Base-by-base conservation (phyloP, 2,329 filamentous ascomycete genomes). In the Aspergillus alliaceus region DNA sequence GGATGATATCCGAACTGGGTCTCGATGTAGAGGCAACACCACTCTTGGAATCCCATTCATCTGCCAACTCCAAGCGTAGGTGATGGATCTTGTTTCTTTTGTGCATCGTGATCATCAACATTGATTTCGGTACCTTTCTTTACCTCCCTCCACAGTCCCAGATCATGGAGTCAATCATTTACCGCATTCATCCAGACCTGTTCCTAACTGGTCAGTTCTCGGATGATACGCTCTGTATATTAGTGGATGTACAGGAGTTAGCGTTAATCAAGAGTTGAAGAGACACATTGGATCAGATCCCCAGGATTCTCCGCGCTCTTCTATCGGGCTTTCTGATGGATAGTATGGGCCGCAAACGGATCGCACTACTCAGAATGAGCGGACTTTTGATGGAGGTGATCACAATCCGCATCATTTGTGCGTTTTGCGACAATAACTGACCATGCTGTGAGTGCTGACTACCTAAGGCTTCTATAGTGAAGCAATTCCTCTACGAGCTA, bases 261-360 rank as follows among this genome's bases (percentile, higher is more conserved):
- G 57, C 59, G 12, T 32, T 61, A 4, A 29, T 61, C 32, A 57
- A 46, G 31, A 57, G 57, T 12, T 61, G 59, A 57, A 57, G 49
- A 31, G 52, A 51, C 14, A 59, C 54, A 6, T 54, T 61, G 9
- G 44, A 55, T 18, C 39, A 51, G 37, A 27, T 61, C 12, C 59
- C 59, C 2, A 42, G 57, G 6, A 61, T 59, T 14, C 25, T 59
- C 24, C 54, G 59, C 2, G 54, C 59, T 8, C 48, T 61, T 11
- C 59, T 57, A 14, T 61, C 51, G 34, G 59, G 59, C 12, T 46
- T 57, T n/a, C 57, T 61, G 54, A 54, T 57, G 4, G 59, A 61
- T 49, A 51, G 52, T 6, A 29, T 55, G 12, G 59, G 59, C n/a
- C 54, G 57, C 18, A 61, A 51, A 29, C 39, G 25, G 8, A 51